A percentile compares a stretch with the other conserved stretches of the same genome.
phyloP scores from a whole-genome alignment of 2,329 filamentous ascomycete genomes.

The Nannizziopsis arthrosporioides region DNA sequence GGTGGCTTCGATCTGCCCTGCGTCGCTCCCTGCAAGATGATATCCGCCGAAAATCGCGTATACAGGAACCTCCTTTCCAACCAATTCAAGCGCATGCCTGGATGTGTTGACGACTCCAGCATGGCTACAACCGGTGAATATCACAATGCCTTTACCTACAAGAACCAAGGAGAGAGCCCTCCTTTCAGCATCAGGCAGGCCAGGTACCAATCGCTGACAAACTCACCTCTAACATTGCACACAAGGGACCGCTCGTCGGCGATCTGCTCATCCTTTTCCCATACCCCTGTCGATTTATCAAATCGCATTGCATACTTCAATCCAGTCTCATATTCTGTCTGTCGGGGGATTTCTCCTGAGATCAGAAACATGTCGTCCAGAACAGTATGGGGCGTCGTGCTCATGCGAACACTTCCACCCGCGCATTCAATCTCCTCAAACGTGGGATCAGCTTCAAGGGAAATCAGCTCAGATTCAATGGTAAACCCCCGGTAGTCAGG shows the following conservation, averaged over 20 bases:
- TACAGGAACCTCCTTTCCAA: slow-evolving; percentile 29
- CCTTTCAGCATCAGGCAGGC: neutral
- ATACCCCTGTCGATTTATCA: slow-evolving; percentile 12
- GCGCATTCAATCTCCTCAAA: slow-evolving; percentile 38
- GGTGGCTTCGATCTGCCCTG: slow-evolving; percentile 35
- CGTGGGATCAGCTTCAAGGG: slow-evolving; percentile 43
- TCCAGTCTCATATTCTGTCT: slow-evolving; percentile 41
- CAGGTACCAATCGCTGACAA: neutral
- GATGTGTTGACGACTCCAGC: slow-evolving; percentile 44
- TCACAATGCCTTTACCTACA: slow-evolving; percentile 41
- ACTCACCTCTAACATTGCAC: slow-evolving; percentile 41
- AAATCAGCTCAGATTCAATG: slow-evolving; percentile 33
- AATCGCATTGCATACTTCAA: slow-evolving; percentile 38
- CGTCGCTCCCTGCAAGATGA: slow-evolving; percentile 40
- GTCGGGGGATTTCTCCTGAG: slow-evolving; percentile 43
- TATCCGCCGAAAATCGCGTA: slow-evolving; percentile 45
- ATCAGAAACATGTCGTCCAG: slow-evolving; percentile 43
- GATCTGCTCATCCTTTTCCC: slow-evolving; percentile 34
- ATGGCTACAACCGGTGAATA: slow-evolving; percentile 48
- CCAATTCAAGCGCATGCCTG: slow-evolving; percentile 36
- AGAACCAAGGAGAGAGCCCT: neutral
- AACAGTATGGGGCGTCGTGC: slow-evolving; percentile 34
- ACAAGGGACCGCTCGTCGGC: slow-evolving; percentile 44
- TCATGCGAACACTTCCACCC: slow-evolving; percentile 33
- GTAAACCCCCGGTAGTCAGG: slow-evolving; percentile 42